A percentile compares a stretch with the other conserved stretches of the same genome.
phyloP scores from a whole-genome alignment of 2,329 filamentous ascomycete genomes.

The Fusarium sp. region DNA sequence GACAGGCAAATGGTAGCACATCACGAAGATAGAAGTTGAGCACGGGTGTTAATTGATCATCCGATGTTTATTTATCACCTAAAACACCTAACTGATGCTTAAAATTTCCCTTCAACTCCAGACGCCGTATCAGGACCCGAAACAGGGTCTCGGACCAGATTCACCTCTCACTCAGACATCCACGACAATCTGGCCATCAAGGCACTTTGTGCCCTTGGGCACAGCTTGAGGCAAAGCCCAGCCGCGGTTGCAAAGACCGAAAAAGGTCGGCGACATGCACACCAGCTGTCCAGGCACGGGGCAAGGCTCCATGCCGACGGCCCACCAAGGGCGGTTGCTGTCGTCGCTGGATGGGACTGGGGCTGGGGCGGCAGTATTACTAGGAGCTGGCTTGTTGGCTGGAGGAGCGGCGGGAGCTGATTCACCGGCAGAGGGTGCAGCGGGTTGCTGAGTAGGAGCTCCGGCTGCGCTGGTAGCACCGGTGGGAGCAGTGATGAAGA shows the following conservation, averaged over 20 bases:
- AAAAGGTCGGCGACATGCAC: slow-evolving; percentile 30
- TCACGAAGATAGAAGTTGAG: neutral
- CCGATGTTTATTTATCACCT: neutral
- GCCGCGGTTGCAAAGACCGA: slow-evolving; percentile 42
- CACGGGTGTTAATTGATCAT: neutral
- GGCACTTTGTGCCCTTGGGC: slow-evolving; percentile 35
- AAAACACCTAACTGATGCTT: neutral
- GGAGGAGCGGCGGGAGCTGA: neutral
- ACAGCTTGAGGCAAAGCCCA: slow-evolving; percentile 37
- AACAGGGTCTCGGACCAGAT: neutral
- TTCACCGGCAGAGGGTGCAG: neutral
- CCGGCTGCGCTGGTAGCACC: neutral
- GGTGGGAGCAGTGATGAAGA: neutral
- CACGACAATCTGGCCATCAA: slow-evolving; percentile 26
- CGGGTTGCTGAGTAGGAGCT: neutral
- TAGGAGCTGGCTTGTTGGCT: neutral
- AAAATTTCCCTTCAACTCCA: neutral
- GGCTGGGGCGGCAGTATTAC: neutral
- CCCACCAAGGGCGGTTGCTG: slow-evolving; percentile 25
- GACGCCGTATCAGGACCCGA: neutral
- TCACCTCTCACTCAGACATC: neutral
- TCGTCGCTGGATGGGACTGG: neutral
- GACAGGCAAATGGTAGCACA: neutral
- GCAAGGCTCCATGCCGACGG: slow-evolving; percentile 28
- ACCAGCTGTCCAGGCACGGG: slow-evolving; percentile 20